phyloP scores from a whole-genome alignment of 1,284 basidiomycete genomes.

The Stygiomarasmius scandens region DNA sequence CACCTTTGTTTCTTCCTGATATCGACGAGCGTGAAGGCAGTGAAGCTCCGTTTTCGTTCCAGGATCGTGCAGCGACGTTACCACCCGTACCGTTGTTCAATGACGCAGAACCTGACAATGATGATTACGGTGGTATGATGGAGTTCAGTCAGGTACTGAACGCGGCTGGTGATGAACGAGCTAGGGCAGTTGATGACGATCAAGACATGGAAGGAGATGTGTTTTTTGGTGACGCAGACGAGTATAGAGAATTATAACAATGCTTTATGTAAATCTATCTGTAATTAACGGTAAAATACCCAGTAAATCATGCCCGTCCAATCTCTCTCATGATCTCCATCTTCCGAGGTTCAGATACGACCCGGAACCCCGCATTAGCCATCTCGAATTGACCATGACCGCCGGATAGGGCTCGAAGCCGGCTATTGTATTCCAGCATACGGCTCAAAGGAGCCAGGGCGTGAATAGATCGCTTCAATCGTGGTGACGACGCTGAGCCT shows the following conservation, averaged over 20 bases:
- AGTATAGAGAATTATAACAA: slow-evolving; percentile 58
- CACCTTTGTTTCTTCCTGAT: slow-evolving; percentile 73
- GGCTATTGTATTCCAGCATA: slow-evolving; percentile 80
- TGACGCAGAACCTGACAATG: slow-evolving; percentile 34
- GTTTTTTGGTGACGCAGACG: slow-evolving; percentile 81
- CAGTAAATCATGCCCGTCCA: slow-evolving; percentile 54
- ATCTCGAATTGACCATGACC: slow-evolving; percentile 84
- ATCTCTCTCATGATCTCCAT: slow-evolving; percentile 76
- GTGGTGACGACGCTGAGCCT: slow-evolving; percentile 32
- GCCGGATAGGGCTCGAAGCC: slow-evolving; percentile 79
- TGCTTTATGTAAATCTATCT: background rate
- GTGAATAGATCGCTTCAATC: slow-evolving; percentile 60
- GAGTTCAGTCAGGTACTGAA: slow-evolving; percentile 74
- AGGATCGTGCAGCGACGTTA: slow-evolving; percentile 26
- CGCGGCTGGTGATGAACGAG: slow-evolving; percentile 53
- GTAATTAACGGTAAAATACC: background rate
- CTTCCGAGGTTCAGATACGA: slow-evolving; percentile 60
- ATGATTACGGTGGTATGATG: slow-evolving; percentile 62
- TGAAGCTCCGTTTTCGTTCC: slow-evolving; percentile 39
- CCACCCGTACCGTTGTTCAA: slow-evolving; percentile 50
- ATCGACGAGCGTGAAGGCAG: slow-evolving; percentile 45
- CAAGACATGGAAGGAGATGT: slow-evolving; percentile 74
- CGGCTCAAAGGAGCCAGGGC: slow-evolving; percentile 77
- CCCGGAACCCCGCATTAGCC: slow-evolving; percentile 72
- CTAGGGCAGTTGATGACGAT: slow-evolving; percentile 66